Conservation (phyloP, 148 eudicot genomes). For the Amaranthus palmeri region DNA sequence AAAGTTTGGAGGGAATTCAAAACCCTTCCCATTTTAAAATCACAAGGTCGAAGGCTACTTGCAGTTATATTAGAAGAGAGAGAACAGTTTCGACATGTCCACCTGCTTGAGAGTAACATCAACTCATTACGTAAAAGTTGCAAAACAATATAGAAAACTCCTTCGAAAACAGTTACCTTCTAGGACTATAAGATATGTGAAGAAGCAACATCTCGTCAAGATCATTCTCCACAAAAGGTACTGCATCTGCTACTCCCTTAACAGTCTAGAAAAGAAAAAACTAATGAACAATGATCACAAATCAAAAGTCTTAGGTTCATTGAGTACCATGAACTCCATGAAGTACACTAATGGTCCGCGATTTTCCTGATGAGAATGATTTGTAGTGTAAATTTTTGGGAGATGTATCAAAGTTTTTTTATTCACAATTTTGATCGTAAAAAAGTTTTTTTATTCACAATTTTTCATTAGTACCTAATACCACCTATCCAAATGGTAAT, state of each 20-base stretch:
- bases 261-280: conserved; percentile 47
- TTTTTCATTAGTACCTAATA: no score
- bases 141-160: not conserved
- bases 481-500: no score
- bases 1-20: conserved; percentile 67
- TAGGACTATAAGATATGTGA: conserved; percentile 85
- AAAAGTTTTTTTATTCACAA: no score
- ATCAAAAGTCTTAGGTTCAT: not conserved
- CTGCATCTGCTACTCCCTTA: conserved; percentile 74
- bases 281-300: not conserved
- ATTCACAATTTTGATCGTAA: no score
- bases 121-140: not conserved
- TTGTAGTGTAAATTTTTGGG: no score
- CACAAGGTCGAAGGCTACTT: conserved; percentile 87
- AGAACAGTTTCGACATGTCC: conserved; percentile 78
- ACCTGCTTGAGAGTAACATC: conserved; percentile 37
- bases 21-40: conserved; percentile 82
- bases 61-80: conserved; percentile 76
- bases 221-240: conserved; percentile 41
- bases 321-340: not conserved
- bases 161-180: conserved; percentile 48
- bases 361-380: no score
- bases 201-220: conserved; percentile 73
- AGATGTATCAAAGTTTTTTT: no score
- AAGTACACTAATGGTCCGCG: no score